These are phyloP conservation scores for Blastosporella zonata DNA, from an alignment of 1,284 basidiomycete species.

Conservation along the genomic window DNA sequence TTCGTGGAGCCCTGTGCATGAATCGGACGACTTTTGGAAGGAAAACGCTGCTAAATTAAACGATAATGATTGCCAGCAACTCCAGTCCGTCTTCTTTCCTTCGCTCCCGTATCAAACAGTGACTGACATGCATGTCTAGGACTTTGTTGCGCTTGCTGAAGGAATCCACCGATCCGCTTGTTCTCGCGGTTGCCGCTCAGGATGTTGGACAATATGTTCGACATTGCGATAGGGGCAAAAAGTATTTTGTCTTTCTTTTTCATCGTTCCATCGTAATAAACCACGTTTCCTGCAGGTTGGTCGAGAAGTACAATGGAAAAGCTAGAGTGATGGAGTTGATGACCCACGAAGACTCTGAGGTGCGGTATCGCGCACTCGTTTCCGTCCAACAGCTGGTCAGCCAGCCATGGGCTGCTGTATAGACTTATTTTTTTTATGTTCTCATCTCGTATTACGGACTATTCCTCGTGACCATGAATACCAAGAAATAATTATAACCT, in stretches of 20 bases:
- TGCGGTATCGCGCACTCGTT: constrained; percentile 88
- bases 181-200: constrained; percentile 86
- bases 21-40: constrained; percentile 97
- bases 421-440: constrained; percentile 2
- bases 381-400: constrained; percentile 81
- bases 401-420: constrained; percentile 65
- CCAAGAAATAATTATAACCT: neutral
- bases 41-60: constrained; percentile 87
- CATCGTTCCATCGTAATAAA: constrained; percentile 7
- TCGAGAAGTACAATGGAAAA: constrained; percentile 87
- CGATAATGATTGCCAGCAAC: constrained; percentile 75
- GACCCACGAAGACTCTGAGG: constrained; percentile 84
- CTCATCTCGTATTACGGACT: neutral
- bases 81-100: constrained; percentile 57
- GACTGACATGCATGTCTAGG: constrained; percentile 39
- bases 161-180: constrained; percentile 68
- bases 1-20: constrained; percentile 94
- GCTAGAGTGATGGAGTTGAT: constrained; percentile 93
- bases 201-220: constrained; percentile 95
- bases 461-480: constrained; percentile 2
- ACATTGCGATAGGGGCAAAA: constrained; percentile 87
- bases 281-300: constrained; percentile 50
- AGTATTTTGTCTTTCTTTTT: constrained; percentile 42
- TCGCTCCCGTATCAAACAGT: neutral
- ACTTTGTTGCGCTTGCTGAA: constrained; percentile 70